Evolutionary conservation across 352 stramenopile genomes (phyloP), one percentile per base, ranked within the genome.

Genomic region (Thalassiosira sp.): DNA sequence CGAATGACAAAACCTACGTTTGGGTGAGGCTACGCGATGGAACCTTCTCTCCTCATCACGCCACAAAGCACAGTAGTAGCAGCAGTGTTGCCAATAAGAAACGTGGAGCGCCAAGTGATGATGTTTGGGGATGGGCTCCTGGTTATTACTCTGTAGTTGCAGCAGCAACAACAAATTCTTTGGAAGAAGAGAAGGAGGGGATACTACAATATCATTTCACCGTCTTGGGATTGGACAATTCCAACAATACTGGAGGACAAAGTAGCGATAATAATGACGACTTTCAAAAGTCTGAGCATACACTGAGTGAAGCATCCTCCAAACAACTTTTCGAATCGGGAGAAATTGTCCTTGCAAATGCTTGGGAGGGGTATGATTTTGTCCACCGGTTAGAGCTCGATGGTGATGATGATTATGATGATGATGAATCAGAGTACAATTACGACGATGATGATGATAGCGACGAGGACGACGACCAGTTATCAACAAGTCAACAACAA

Each of bases 81-180:
- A 31, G 16, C 1, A 24, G 7, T 13, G 1, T 15, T 22, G n/a
- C 18, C 16, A 54, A 27, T 10, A 73, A 59, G 28, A 65, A 58
- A 20, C 22, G 42, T 7, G 35, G 64, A 27, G 49, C 53, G 1
- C 53, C 53, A 2, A 61, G 18, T 16, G 40, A 58, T 16, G 56
- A 76, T n/a, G 25, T 48, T 27, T 76, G 67, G 67, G 57, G 46
- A 45, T 76, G 67, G 67, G 58, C 54, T 64, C 67, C 67, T 43
- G 67, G 37, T 33, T 76, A 63, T 61, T 76, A 69, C 37, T 35
- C 13, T 28, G 28, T 6, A 25, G 20, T n/a, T n/a, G n/a, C n/a
- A n/a, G n/a, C n/a, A n/a, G n/a, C n/a, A n/a, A n/a, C n/a, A n/a
- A n/a, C n/a, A n/a, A n/a, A n/a, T n/a, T n/a, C n/a, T 31, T 20